Evolutionary conservation across 805 yeast genomes (phyloP).

Genomic region (Lipomyces anomalus): DNA sequence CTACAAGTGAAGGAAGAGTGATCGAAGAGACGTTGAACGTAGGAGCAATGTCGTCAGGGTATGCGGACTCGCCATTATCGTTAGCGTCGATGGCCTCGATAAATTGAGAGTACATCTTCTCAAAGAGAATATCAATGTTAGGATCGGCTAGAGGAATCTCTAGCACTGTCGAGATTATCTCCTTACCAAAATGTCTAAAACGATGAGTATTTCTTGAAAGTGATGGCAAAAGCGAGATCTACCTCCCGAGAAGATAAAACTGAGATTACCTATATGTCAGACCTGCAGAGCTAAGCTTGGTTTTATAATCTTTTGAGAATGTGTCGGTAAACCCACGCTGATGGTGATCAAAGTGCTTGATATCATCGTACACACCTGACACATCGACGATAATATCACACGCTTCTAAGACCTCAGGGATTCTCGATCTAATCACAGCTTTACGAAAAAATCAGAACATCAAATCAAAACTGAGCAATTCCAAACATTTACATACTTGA

Average conservation of each 20-base stretch:
- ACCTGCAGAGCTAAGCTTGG: conserved; percentile 92
- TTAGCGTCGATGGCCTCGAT: conserved; percentile 92
- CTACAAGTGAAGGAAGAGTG: conserved; percentile 69
- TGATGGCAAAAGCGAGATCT: not conserved
- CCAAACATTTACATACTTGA: conserved; percentile 35
- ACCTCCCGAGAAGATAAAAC: conserved; percentile 13
- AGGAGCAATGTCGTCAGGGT: conserved; percentile 51
- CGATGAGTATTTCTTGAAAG: not conserved
- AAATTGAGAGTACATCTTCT: conserved; percentile 76
- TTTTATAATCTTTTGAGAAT: conserved; percentile 54
- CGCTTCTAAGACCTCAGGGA: conserved; percentile 71
- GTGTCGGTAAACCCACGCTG: conserved; percentile 84
- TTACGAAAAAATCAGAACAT: not conserved
- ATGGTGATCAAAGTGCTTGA: conserved; percentile 89
- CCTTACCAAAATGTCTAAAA: conserved; percentile 38
- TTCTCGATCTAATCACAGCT: conserved; percentile 74
- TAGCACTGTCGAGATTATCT: conserved; percentile 42
- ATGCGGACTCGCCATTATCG: conserved; percentile 85
- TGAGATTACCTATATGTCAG: conserved; percentile 58
- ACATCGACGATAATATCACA: conserved; percentile 95
- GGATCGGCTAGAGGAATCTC: conserved; percentile 35
- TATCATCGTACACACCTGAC: conserved; percentile 64
- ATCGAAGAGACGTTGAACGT: conserved; percentile 68
- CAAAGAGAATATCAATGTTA: conserved; percentile 60
- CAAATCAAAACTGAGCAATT: not conserved